Evolutionary conservation across 2,329 filamentous ascomycete genomes (phyloP).

Genomic region (Talaromyces sp.): DNA sequence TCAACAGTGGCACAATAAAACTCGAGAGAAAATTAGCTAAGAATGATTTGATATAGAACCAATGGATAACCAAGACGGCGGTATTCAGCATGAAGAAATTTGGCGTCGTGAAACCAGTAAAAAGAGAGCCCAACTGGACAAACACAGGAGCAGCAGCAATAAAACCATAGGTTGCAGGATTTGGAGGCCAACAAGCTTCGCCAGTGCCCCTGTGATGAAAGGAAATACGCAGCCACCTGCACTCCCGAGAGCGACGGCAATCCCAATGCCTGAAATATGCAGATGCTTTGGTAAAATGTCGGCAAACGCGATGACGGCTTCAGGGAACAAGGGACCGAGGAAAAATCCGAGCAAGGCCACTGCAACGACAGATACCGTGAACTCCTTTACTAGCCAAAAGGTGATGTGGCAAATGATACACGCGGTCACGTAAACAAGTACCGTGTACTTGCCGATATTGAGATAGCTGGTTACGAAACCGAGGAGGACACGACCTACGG

Average conservation of each 20-base stretch:
- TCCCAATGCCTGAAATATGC: slow-evolving; percentile 73
- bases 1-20: no score
- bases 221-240: slow-evolving; percentile 53
- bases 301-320: slow-evolving; percentile 64
- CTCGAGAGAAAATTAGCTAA: no score
- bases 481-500: slow-evolving; percentile 64
- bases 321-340: slow-evolving; percentile 71
- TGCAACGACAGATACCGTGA: slow-evolving; percentile 65
- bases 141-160: slow-evolving; percentile 34
- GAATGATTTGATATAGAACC: no score
- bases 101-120: background rate
- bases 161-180: slow-evolving; percentile 56
- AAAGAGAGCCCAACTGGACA: background rate
- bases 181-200: slow-evolving; percentile 50
- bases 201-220: slow-evolving; percentile 37
- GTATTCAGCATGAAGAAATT: background rate
- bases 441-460: slow-evolving; percentile 60
- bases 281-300: slow-evolving; percentile 66
- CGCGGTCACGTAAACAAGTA: slow-evolving; percentile 57
- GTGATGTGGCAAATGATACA: slow-evolving; percentile 62
- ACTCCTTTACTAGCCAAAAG: slow-evolving; percentile 74
- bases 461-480: slow-evolving; percentile 68
- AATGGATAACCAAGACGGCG: background rate
- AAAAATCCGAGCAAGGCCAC: slow-evolving; percentile 72
- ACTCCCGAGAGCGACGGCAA: slow-evolving; percentile 70